These are phyloP conservation scores for Hortiboletus flavorubellus DNA, from an alignment of 768 basidiomycete species.

Conservation along the genomic window DNA sequence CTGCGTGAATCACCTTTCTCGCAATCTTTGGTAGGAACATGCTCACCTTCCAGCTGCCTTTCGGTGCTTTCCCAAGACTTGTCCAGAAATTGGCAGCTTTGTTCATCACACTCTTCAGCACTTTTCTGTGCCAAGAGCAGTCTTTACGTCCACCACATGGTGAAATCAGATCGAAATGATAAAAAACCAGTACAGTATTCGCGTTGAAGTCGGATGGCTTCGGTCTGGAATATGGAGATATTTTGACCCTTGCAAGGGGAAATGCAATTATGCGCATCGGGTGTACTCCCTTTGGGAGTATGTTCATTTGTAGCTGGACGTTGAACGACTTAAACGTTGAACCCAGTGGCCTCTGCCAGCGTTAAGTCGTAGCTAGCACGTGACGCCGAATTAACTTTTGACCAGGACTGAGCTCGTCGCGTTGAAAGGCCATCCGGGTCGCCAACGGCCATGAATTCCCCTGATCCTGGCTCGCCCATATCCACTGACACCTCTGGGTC, in stretches of 20 bases:
- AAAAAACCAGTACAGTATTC: conserved; percentile 37
- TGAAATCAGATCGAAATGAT: conserved; percentile 36
- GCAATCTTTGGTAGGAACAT: conserved; percentile 1
- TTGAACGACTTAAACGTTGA: too few species aligned
- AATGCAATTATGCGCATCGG: conserved; percentile 47
- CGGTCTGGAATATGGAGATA: conserved; percentile 5
- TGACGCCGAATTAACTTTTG: conserved; percentile 4
- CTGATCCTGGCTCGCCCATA: conserved; percentile 36
- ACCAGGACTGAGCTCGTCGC: neutral
- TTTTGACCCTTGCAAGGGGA: conserved; percentile 35
- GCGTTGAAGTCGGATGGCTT: conserved; percentile 8
- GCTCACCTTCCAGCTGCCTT: conserved; percentile 72
- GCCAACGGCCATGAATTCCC: conserved; percentile 31
- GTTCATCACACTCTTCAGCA: conserved; percentile 44
- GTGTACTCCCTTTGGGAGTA: conserved; percentile 15
- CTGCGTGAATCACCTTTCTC: conserved; percentile 7
- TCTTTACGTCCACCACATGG: conserved; percentile 35
- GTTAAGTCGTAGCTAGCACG: conserved; percentile 11
- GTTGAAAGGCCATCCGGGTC: neutral
- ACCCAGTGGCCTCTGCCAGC: too few species aligned
- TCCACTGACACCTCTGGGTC: conserved; percentile 38
- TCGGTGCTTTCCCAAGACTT: conserved; percentile 59
- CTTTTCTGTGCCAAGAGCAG: conserved; percentile 10
- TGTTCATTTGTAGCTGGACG: conserved; percentile 10
- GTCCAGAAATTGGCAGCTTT: conserved; percentile 63